Base-by-base conservation (phyloP, 1,139 yeast species). In the Protomyces pachydermus region DNA sequence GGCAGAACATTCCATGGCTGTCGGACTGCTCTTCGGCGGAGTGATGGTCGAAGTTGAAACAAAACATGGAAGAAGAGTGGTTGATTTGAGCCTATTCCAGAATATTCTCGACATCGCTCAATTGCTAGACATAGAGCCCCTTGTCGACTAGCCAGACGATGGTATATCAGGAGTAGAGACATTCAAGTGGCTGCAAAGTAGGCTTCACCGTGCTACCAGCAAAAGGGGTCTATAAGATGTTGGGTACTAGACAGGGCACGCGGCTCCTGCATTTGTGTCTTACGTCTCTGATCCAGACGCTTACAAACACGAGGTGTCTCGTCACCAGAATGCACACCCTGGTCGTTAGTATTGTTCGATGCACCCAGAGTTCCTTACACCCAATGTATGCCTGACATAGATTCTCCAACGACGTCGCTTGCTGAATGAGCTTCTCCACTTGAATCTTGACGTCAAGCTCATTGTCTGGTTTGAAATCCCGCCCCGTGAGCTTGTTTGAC, bases 341-440 rank as follows among this genome's bases (percentile, higher is more conserved):
- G n/a, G 6, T 42, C 10, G 46, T 25, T 12, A 48, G 46, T 14
- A 20, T 4, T 28, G 12, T 28, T 34, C 38, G 9, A 91, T n/a
- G 23, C 23, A 42, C 23, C 25, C 16, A 16, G 93, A 83, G 91
- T 93, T 98, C 88, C 77, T 98, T 93, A 98, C 99, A 95, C 20
- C 99, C 99, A 68, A 95, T 88, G 73, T 89, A 95, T 75, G 93
- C 98, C 75, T 91, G 97, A 73, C 98, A 93, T 66, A 95, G 78
- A 71, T 93, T 93, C 74, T 95, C 98, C 38, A 93, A 96, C 65
- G 96, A 88, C 0, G 98, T 93, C 1, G 98, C 98, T 73, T 95
- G 97, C 72, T 89, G 96, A 64, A 95, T 93, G 74, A 95, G 79
- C 73, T 87, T 87, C 71, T 93, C 98, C 53, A 95, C 98, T 75